Base-by-base conservation (phyloP, 768 basidiomycete species). In the Saitozyma sp. region DNA sequence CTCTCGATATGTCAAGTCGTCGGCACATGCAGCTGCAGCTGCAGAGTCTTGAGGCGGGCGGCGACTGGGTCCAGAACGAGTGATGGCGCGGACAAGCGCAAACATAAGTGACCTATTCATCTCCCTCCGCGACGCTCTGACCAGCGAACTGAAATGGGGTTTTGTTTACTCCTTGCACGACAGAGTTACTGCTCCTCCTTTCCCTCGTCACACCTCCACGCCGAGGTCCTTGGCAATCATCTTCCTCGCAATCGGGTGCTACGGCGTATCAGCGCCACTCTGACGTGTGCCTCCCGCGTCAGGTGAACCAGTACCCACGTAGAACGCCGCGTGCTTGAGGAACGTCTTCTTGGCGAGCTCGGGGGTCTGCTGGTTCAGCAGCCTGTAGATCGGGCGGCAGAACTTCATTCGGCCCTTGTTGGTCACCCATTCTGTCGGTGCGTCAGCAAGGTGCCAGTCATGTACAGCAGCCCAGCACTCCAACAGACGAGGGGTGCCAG, bases 321-420 rank as follows among this genome's bases (percentile, higher is more conserved):
- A 79, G 72, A 82, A 79, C 6, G 56, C 53, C 9, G 65, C 70
- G 58, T 80, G 73, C 41, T 72, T 69, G 43, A 68, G 38, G 74
- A 80, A 82, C 0, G 79, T 81, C 70, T 75, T 71, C 48, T 63
- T 68, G n/a, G 81, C 81, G 19, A 81, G 56, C 43, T 76, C 75
- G 0, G 77, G 71, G 9, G 70, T 71, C 51, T 80, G 78, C 50
- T 73, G 62, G 66, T 63, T 62, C 52, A 82, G 39, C 8, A 77
- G 64, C 37, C 76, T 62, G 66, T 75, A 80, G 54, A 76, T 70
- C 16, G 80, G 77, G 61, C 76, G 59, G 62, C 76, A 76, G 68
- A 75, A 77, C 67, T 80, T 79, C 78, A 80, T 80, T 37, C 79
- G 59, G 1, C 79, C 79, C 59, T 76, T 75, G 56, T 71, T 74